These are phyloP conservation scores for Abelmoschus esculentus DNA, from an alignment of 345 rosid species.

Conservation along the genomic window DNA sequence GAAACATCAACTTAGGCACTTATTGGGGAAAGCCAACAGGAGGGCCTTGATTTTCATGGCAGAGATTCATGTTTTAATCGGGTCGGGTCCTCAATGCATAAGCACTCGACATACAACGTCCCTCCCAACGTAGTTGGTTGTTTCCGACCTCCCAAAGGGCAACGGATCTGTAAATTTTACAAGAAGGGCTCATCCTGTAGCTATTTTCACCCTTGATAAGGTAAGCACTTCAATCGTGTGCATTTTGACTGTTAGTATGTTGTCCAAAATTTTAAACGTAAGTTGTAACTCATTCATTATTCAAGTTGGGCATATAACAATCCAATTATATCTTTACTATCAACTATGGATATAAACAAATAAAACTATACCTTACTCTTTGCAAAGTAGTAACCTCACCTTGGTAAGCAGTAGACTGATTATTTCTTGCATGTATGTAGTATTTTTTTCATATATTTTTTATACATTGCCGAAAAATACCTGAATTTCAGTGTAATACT, in stretches of 20 bases:
- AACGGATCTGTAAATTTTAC: slow-evolving; percentile 67
- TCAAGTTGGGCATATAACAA: not conserved
- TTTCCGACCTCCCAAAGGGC: slow-evolving; percentile 57
- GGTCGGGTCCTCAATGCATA: slow-evolving; percentile 38
- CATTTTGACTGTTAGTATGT: slow-evolving; percentile 2
- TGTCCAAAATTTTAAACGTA: not conserved
- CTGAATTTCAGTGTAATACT: too few relatives aligned
- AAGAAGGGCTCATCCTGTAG: slow-evolving; percentile 74
- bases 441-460: too few relatives aligned
- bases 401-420: too few relatives aligned
- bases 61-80: slow-evolving; percentile 44
- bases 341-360: not conserved
- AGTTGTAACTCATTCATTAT: not conserved
- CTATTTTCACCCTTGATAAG: slow-evolving; percentile 61
- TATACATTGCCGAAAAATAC: too few relatives aligned
- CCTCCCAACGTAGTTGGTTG: slow-evolving; percentile 43
- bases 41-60: slow-evolving; percentile 47
- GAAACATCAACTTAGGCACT: slow-evolving; percentile 25
- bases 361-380: not conserved
- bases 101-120: slow-evolving; percentile 27
- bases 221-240: slow-evolving; percentile 13
- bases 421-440: too few relatives aligned
- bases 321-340: not conserved
- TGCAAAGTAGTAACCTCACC: not conserved
- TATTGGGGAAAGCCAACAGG: slow-evolving; percentile 49